phyloP scores from a whole-genome alignment of 1,284 basidiomycete genomes.

The Anthracocystis walkeri region DNA sequence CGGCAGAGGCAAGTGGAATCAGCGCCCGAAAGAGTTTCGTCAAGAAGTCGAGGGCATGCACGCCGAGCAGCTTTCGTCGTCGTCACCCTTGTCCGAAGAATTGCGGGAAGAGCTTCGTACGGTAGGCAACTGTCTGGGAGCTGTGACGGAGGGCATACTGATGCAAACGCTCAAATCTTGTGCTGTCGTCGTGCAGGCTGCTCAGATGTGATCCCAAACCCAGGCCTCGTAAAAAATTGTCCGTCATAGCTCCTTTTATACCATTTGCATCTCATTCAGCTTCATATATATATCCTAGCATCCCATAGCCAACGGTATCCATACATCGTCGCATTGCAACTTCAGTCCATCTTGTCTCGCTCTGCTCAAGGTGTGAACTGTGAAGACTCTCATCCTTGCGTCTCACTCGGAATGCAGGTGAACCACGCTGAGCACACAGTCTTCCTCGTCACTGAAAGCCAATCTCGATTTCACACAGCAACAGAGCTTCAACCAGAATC shows the following conservation, averaged over 20 bases:
- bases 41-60: slow-evolving; percentile 40
- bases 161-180: slow-evolving; percentile 13
- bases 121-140: slow-evolving; percentile 41
- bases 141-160: slow-evolving; percentile 38
- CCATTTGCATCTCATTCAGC: background rate
- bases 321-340: background rate
- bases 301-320: no score
- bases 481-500: slow-evolving; percentile 41
- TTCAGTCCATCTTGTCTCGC: background rate
- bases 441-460: background rate
- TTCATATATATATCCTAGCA: background rate
- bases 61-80: background rate
- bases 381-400: background rate
- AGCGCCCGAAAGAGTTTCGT: slow-evolving; percentile 42
- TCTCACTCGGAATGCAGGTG: background rate
- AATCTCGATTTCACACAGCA: background rate
- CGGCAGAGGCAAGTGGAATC: slow-evolving; percentile 50
- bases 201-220: slow-evolving; percentile 10
- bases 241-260: no score
- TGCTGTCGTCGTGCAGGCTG: slow-evolving; percentile 29
- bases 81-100: slow-evolving; percentile 11
- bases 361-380: background rate
- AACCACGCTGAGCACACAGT: background rate
- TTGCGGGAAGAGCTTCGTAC: slow-evolving; percentile 22
- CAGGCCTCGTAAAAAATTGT: background rate